Evolutionary conservation across 805 yeast species (phyloP).

Genomic region (Candida ponderosae): DNA sequence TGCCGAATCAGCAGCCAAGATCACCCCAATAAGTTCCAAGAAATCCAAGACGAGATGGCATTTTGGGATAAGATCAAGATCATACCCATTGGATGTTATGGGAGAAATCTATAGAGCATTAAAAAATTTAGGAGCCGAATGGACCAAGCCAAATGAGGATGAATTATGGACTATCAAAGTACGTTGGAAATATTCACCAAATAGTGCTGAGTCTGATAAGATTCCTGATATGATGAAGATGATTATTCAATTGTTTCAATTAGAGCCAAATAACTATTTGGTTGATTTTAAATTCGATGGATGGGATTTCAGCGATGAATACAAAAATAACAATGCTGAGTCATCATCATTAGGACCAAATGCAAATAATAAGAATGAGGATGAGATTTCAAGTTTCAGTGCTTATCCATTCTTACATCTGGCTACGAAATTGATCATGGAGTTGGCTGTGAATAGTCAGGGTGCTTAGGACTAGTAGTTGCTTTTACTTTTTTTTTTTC

Average conservation of each 20-base stretch:
- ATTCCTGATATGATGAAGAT: constrained; percentile 85
- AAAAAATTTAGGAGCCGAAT: constrained; percentile 90
- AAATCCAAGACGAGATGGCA: constrained; percentile 97
- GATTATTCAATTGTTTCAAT: constrained; percentile 93
- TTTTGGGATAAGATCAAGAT: constrained; percentile 92
- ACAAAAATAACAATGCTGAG: constrained; percentile 8
- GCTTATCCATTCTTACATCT: constrained; percentile 93
- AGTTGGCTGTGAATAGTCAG: constrained; percentile 90
- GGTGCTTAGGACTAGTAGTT: too few relatives aligned
- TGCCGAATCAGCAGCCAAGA: constrained; percentile 37
- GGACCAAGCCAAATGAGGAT: constrained; percentile 93
- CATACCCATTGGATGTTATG: constrained; percentile 97
- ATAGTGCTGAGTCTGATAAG: constrained; percentile 20
- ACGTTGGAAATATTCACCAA: constrained; percentile 76
- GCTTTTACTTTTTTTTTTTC: background rate
- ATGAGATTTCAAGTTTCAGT: constrained; percentile 82
- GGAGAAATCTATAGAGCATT: constrained; percentile 95
- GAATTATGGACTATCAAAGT: constrained; percentile 95
- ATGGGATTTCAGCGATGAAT: constrained; percentile 57
- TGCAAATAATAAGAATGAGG: constrained; percentile 32
- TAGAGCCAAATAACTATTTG: constrained; percentile 91
- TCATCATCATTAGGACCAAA: constrained; percentile 1
- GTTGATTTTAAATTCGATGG: constrained; percentile 98
- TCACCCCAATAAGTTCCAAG: constrained; percentile 57
- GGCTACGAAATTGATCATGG: constrained; percentile 91